phyloP scores from a whole-genome alignment of 2,329 filamentous ascomycete species.

The Byssochlamys sp. region DNA sequence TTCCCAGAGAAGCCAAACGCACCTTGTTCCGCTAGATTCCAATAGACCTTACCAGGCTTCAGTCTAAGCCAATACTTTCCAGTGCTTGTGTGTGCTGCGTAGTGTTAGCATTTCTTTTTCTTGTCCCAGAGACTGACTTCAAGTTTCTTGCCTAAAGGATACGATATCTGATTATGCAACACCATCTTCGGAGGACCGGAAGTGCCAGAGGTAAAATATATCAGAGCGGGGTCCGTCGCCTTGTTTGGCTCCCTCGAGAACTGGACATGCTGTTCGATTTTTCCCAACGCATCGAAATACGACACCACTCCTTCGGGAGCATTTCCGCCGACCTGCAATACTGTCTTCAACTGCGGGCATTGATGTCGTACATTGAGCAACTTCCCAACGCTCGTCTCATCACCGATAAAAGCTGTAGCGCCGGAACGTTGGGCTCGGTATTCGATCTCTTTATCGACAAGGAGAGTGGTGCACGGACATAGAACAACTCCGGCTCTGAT shows the following conservation, averaged over 20 bases:
- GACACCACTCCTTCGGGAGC: slow-evolving; percentile 15
- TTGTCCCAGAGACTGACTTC: background rate
- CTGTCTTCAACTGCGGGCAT: slow-evolving; percentile 23
- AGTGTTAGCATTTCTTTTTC: background rate
- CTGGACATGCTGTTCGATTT: slow-evolving; percentile 13
- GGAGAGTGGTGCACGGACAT: slow-evolving; percentile 30
- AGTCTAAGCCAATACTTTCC: slow-evolving; percentile 31
- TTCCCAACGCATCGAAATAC: slow-evolving; percentile 16
- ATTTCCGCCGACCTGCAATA: slow-evolving; percentile 22
- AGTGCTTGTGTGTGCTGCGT: slow-evolving; percentile 25
- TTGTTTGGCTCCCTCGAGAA: slow-evolving; percentile 15
- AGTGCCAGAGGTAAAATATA: slow-evolving; percentile 34
- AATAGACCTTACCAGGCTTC: slow-evolving; percentile 26
- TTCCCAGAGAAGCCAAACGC: background rate
- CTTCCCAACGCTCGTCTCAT: slow-evolving; percentile 24
- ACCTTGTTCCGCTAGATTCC: slow-evolving; percentile 34
- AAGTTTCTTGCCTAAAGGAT: slow-evolving; percentile 22
- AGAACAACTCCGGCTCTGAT: slow-evolving; percentile 28
- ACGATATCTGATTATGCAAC: slow-evolving; percentile 32
- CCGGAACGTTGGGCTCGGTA: slow-evolving; percentile 24
- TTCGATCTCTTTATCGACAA: slow-evolving; percentile 32
- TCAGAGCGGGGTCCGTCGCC: slow-evolving; percentile 22
- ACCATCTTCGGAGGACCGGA: slow-evolving; percentile 36
- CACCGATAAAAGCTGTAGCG: slow-evolving; percentile 31
- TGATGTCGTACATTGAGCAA: slow-evolving; percentile 20